Evolutionary conservation across 345 rosid species (phyloP), one percentile per base, ranked within the genome.

Genomic region (Draba incana): DNA sequence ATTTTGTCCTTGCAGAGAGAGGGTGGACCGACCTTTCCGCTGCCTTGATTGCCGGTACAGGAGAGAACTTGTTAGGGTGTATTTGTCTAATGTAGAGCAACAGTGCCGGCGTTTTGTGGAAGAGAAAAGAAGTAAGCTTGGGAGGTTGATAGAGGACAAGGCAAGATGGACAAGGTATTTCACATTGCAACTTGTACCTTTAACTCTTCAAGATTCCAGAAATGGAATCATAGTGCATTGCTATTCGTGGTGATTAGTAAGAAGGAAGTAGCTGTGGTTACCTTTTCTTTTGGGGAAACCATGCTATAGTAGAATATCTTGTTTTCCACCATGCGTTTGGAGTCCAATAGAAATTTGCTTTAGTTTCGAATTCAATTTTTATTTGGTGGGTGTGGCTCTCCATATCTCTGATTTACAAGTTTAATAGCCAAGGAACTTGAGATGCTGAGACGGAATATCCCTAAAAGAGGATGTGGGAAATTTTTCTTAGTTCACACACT

Each of bases 61-160:
- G 84, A 84, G 96, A 78, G 98, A 94, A 76, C 96, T 94, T 80
- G 90, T 87, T 81, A 84, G 98, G 71, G 96, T 94, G 42, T 91
- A 94, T 77, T 76, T 91, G 81, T 66, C 85, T 66, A 91, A 89
- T 80, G 97, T 94, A 68, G 99, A 91, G 81, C 88, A 86, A 77
- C 81, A 62, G 48, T 94, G 96, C 79, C 88, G 96, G 57, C 88
- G 95, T 57, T 91, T 85, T 83, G 81, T 94, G 68, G 98, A 94
- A 74, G 98, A 94, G 84, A 89, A 82, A 62, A 87, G 90, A 63
- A 81, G 78, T 70, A 89, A 91, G 78, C 92, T 94, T 42, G 92
- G 86, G 78, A 85, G 80, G 78, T 81, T 94, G 76, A 77, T 86
- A 55, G 96, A 89, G 62, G 97, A 94, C 84, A 89, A 87, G 79